A percentile compares a stretch with the other conserved stretches of the same genome.
These are phyloP conservation scores for Auricularia auricula-judae DNA, from an alignment of 768 basidiomycete species.

Conservation along the genomic window DNA sequence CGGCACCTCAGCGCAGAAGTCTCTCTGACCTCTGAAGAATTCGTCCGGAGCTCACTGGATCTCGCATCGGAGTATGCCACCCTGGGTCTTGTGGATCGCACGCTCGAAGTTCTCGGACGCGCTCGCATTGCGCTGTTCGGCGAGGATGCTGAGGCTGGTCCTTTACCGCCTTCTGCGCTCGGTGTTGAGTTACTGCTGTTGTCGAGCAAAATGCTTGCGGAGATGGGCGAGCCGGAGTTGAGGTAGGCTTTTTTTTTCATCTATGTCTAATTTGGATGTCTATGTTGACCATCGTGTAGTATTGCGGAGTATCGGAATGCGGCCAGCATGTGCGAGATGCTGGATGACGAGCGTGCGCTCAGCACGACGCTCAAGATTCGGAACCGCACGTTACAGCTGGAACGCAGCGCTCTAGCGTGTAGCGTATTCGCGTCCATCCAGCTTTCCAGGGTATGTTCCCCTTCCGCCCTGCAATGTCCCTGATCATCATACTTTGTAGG, in stretches of 20 bases:
- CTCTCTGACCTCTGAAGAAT: slow-evolving; percentile 40
- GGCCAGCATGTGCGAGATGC: slow-evolving; percentile 31
- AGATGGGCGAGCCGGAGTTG: background rate
- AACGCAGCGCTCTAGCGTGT: slow-evolving; percentile 63
- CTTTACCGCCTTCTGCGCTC: slow-evolving; percentile 46
- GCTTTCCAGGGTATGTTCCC: slow-evolving; percentile 42
- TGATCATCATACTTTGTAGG: slow-evolving; percentile 27
- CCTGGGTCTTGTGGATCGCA: slow-evolving; percentile 64
- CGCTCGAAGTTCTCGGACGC: slow-evolving; percentile 52
- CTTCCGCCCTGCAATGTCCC: background rate
- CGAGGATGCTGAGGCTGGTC: slow-evolving; percentile 38
- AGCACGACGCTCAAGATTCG: slow-evolving; percentile 49
- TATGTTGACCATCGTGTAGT: background rate
- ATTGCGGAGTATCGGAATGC: slow-evolving; percentile 47
- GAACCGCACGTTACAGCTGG: slow-evolving; percentile 45
- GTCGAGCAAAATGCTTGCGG: slow-evolving; percentile 41
- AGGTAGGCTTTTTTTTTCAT: slow-evolving; percentile 14
- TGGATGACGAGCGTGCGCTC: slow-evolving; percentile 33
- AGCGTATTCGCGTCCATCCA: slow-evolving; percentile 60
- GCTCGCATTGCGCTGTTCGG: slow-evolving; percentile 35
- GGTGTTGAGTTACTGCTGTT: slow-evolving; percentile 56
- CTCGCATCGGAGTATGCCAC: slow-evolving; percentile 72
- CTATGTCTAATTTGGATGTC: slow-evolving; percentile 6
- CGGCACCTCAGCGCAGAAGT: slow-evolving; percentile 48
- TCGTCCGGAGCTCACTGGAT: slow-evolving; percentile 50